Evolutionary conservation across 2,329 filamentous ascomycete genomes (phyloP).

Genomic region (Trichoderma afroharzianum): DNA sequence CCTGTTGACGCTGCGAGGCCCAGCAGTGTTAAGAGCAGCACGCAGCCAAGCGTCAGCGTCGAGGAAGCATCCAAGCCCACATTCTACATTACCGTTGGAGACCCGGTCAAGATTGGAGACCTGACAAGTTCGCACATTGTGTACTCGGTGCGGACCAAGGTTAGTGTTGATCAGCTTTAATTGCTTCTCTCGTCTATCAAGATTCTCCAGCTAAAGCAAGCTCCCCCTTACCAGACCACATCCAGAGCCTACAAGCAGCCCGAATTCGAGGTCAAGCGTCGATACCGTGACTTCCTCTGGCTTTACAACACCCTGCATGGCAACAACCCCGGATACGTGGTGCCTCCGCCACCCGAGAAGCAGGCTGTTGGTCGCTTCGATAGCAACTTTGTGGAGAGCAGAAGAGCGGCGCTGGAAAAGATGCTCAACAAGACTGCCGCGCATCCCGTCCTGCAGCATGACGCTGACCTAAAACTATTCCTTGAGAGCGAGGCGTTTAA

Average conservation of each 20-base stretch:
- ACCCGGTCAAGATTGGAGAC: constrained; percentile 97
- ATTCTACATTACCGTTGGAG: constrained; percentile 88
- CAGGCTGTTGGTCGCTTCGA: constrained; percentile 96
- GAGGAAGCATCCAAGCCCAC: constrained; percentile 91
- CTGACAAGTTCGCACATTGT: constrained; percentile 96
- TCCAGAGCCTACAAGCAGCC: constrained; percentile 93
- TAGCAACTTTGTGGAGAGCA: constrained; percentile 90
- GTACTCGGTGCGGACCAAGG: constrained; percentile 91
- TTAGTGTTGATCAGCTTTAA: constrained; percentile 35
- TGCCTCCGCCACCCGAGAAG: constrained; percentile 95
- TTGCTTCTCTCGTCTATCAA: neutral
- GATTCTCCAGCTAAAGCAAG: neutral
- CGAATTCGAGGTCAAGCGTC: constrained; percentile 88
- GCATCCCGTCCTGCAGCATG: constrained; percentile 87
- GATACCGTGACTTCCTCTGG: constrained; percentile 97
- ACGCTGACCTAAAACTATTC: constrained; percentile 92
- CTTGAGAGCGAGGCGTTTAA: constrained; percentile 95
- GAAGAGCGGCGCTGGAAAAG: constrained; percentile 86
- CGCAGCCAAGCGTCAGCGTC: constrained; percentile 76
- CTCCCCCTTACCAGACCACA: constrained; percentile 60
- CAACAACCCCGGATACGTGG: constrained; percentile 91
- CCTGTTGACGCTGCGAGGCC: constrained; percentile 58
- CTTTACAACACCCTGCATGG: constrained; percentile 91
- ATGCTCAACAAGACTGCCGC: constrained; percentile 96
- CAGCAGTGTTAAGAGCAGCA: constrained; percentile 49